Evolutionary conservation across 2,329 filamentous ascomycete species (phyloP).

Genomic region (Talaromyces atroroseus): DNA sequence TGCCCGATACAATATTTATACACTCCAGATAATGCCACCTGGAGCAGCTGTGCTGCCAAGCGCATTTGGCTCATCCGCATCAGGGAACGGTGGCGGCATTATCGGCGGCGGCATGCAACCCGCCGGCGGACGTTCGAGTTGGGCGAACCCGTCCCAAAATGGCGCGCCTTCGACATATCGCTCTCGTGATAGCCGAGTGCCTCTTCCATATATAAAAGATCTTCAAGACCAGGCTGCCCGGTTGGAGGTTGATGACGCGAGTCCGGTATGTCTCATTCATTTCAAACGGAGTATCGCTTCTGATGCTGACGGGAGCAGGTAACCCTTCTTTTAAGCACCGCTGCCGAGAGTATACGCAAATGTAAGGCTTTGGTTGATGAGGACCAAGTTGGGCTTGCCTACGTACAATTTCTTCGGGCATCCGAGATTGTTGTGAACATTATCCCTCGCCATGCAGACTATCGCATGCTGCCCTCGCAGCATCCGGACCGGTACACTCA

Average conservation of each 20-base stretch:
- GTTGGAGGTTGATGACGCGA: conserved; percentile 28
- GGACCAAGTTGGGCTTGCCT: conserved; percentile 61
- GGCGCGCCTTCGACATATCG: conserved; percentile 9
- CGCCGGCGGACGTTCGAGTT: conserved; percentile 20
- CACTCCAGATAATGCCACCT: conserved; percentile 29
- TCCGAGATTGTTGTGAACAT: conserved; percentile 71
- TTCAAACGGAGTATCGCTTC: conserved; percentile 6
- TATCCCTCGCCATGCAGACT: conserved; percentile 72
- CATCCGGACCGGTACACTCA: conserved; percentile 45
- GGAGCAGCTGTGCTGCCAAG: conserved; percentile 35
- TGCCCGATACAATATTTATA: conserved; percentile 19
- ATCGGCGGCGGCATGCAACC: conserved; percentile 26
- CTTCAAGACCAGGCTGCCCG: conserved; percentile 35
- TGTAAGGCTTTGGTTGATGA: conserved; percentile 28
- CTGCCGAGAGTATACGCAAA: conserved; percentile 32
- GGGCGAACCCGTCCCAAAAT: conserved; percentile 14
- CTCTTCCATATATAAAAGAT: conserved; percentile 37
- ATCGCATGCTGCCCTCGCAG: conserved; percentile 57
- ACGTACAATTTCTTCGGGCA: conserved; percentile 78
- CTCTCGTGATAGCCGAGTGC: conserved; percentile 19
- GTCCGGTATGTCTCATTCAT: conserved; percentile 21
- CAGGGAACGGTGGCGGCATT: conserved; percentile 27
- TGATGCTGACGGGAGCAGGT: conserved; percentile 26
- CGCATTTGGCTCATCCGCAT: conserved; percentile 27
- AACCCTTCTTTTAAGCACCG: conserved; percentile 27